Conservation (phyloP, 2,329 filamentous ascomycete species). For the Diaporthe ampelina region DNA sequence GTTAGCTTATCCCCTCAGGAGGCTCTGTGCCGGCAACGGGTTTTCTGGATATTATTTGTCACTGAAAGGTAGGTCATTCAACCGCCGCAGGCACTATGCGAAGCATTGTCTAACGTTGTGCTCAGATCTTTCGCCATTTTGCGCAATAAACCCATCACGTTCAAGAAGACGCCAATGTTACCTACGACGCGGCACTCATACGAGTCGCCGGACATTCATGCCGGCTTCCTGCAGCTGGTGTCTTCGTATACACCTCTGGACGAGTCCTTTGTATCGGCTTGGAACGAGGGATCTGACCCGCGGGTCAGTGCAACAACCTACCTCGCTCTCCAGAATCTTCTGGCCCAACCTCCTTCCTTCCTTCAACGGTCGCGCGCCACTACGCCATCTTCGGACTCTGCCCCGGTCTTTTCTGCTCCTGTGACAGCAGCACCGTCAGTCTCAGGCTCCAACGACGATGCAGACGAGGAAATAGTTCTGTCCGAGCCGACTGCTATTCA, state of each 20-base stretch:
- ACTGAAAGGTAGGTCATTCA: slow-evolving; percentile 65
- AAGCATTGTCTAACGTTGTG: slow-evolving; percentile 47
- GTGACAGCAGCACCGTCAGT: slow-evolving; percentile 37
- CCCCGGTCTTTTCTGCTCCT: slow-evolving; percentile 42
- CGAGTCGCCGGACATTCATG: slow-evolving; percentile 65
- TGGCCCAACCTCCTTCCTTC: slow-evolving; percentile 52
- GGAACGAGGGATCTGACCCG: slow-evolving; percentile 70
- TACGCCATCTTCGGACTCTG: slow-evolving; percentile 47
- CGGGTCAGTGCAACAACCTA: slow-evolving; percentile 52
- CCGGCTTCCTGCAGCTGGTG: slow-evolving; percentile 72
- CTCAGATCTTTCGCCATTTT: slow-evolving; percentile 69
- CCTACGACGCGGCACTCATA: slow-evolving; percentile 66
- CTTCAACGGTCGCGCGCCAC: slow-evolving; percentile 44
- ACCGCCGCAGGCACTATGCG: slow-evolving; percentile 5
- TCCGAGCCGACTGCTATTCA: slow-evolving; percentile 72
- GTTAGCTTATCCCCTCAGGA: slow-evolving; percentile 62
- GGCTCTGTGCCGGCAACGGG: slow-evolving; percentile 65
- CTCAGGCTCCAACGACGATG: slow-evolving; percentile 43
- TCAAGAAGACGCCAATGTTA: slow-evolving; percentile 70
- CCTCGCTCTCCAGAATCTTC: slow-evolving; percentile 52
- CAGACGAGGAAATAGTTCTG: slow-evolving; percentile 63
- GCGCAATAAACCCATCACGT: slow-evolving; percentile 72
- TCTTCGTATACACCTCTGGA: slow-evolving; percentile 74
- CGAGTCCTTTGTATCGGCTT: slow-evolving; percentile 73
- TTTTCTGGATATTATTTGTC: slow-evolving; percentile 75